Evolutionary conservation across 2,329 filamentous ascomycete species (phyloP).

Genomic region (Xylariaceae sp.): DNA sequence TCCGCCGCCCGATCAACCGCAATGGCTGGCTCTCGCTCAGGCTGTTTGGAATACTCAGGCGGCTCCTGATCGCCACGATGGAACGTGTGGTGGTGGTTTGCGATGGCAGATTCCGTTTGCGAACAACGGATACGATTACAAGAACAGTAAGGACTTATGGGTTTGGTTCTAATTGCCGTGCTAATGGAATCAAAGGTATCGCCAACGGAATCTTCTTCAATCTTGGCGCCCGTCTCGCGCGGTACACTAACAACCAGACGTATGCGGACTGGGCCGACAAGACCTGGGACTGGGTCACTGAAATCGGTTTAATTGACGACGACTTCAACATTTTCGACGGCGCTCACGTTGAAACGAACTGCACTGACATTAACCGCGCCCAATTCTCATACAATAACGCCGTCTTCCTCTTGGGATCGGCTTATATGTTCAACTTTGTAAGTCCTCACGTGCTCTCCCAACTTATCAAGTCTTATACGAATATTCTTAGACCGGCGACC

Average conservation of each 20-base stretch:
- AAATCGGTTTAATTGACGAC: conserved; percentile 43
- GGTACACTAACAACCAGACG: conserved; percentile 58
- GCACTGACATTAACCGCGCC: conserved; percentile 44
- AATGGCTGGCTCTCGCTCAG: conserved; percentile 61
- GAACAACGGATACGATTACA: conserved; percentile 47
- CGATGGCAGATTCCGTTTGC: conserved; percentile 63
- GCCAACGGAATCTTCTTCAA: conserved; percentile 48
- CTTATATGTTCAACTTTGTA: conserved; percentile 42
- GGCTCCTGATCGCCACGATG: conserved; percentile 50
- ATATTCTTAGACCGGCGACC: conserved; percentile 32
- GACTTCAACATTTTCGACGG: conserved; percentile 48
- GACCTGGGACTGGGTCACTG: conserved; percentile 51
- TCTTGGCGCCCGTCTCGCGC: conserved; percentile 52
- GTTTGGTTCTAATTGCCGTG: too few relatives aligned
- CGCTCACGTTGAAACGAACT: conserved; percentile 40
- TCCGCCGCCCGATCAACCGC: conserved; percentile 43
- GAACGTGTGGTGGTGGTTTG: conserved; percentile 56
- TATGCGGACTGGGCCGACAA: conserved; percentile 58
- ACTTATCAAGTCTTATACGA: conserved; percentile 3
- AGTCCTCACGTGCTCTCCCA: conserved; percentile 5
- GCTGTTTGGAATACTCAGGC: conserved; percentile 61
- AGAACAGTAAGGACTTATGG: conserved; percentile 33
- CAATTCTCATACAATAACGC: conserved; percentile 53
- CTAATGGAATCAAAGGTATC: conserved; percentile 32
- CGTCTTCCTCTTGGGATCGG: conserved; percentile 42